These are phyloP conservation scores for Vitellaria paradoxa DNA, from an alignment of 179 eudicot species.

Conservation along the genomic window DNA sequence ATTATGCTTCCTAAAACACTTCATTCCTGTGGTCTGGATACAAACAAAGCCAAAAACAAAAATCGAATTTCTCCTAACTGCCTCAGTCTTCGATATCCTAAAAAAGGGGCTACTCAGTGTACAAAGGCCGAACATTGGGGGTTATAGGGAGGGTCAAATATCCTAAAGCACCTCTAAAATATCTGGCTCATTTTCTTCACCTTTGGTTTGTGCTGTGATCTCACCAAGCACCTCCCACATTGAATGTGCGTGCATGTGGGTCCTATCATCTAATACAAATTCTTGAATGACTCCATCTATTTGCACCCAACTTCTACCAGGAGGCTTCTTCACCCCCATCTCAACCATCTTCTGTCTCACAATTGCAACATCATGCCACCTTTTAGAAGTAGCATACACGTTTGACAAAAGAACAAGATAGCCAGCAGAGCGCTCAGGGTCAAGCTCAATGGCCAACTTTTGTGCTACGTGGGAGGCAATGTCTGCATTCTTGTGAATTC, in stretches of 20 bases:
- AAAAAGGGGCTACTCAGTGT: no score
- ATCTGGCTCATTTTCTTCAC: constrained; percentile 19
- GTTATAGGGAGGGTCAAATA: no score
- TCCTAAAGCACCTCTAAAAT: constrained; percentile 12
- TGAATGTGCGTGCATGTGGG: constrained; percentile 28
- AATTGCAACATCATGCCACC: constrained; percentile 46
- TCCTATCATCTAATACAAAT: constrained; percentile 42
- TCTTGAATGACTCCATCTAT: constrained; percentile 44
- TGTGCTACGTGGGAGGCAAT: constrained; percentile 40
- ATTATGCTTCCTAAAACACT: not conserved
- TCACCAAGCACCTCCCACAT: constrained; percentile 38
- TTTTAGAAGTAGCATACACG: constrained; percentile 40
- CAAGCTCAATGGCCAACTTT: constrained; percentile 30
- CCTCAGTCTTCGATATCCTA: not conserved
- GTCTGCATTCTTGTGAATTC: constrained; percentile 44
- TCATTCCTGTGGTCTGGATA: not conserved
- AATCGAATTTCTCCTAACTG: not conserved
- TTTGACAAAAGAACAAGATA: constrained; percentile 54
- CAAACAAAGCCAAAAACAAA: constrained; percentile 3
- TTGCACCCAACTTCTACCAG: constrained; percentile 57
- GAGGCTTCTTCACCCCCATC: constrained; percentile 31
- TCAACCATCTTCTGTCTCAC: constrained; percentile 45
- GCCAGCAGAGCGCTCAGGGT: constrained; percentile 43
- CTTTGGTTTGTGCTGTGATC: constrained; percentile 26
- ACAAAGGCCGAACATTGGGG: no score